Evolutionary conservation across 768 basidiomycete species (phyloP), one percentile per base, ranked within the genome.

Genomic region (Coprinopsis strossmayeri): DNA sequence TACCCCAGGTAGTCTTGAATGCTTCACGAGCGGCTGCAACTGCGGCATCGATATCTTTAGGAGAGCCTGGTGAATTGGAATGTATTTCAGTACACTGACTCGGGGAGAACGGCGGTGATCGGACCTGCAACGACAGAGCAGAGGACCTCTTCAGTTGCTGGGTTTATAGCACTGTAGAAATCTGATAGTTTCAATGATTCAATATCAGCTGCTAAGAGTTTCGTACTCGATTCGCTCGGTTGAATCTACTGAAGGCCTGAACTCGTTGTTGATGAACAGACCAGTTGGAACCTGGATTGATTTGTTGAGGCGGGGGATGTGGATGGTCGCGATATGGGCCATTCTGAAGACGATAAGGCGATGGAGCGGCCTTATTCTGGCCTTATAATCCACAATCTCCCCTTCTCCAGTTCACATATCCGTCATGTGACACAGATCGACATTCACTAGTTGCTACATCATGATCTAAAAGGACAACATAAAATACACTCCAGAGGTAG

Each of bases 241-340:
- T 26, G 81, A 84, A 57, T 88, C 84, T 21, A 75, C 72, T 4
- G 87, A 88, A n/a, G 80, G 63, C 24, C 89, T 84, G 58, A 91
- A 94, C 60, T 91, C 77, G 62, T 90, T 91, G 72, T 93, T 83
- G 68, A 97, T 93, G 71, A 90, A 97, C 21, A 95, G 74, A 15
- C 91, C 91, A 5, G 87, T 90, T 9, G 84, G 83, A 30, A 93
- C 73, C 28, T 69, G 69, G 43, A 90, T 69, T 57, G 69, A 60
- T 62, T 76, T 79, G 46, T 70, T 67, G 23, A 68, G 62, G 44
- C 64, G 59, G 25, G 72, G 65, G 49, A 80, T 57, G 44, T 61
- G 57, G 40, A 82, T 53, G 28, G 62, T 68, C 45, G 63, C 67
- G 45, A 63, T 55, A 48, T 65, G 68, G 41, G 76, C 58, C 81